Evolutionary conservation across 305 asterid genomes (phyloP).

Genomic region (Petunia hybrid): DNA sequence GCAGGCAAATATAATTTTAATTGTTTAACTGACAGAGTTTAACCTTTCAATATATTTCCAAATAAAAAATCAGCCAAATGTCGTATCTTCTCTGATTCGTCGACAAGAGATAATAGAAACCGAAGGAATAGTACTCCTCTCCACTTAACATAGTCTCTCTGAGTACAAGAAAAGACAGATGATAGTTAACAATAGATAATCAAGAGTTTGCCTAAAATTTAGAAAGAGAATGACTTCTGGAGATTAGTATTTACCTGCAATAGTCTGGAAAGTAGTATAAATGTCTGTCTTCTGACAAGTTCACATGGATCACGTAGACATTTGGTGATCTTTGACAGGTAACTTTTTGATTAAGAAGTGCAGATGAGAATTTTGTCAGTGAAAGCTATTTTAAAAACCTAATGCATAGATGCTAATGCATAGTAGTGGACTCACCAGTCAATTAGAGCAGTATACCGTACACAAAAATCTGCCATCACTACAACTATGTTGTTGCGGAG

Average conservation of each 20-base stretch:
- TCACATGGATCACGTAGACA: slow-evolving; percentile 93
- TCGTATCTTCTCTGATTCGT: slow-evolving; percentile 80
- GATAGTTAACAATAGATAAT: neutral
- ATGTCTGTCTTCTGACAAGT: slow-evolving; percentile 90
- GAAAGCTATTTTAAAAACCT: neutral
- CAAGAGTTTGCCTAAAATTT: slow-evolving; percentile 21
- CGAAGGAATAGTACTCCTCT: slow-evolving; percentile 92
- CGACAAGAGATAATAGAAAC: slow-evolving; percentile 81
- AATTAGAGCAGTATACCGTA: slow-evolving; percentile 90
- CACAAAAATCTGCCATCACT: slow-evolving; percentile 95
- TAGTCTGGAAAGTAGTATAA: slow-evolving; percentile 83
- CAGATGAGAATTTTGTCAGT: slow-evolving; percentile 13
- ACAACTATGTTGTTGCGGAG: slow-evolving; percentile 87
- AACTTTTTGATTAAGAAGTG: slow-evolving; percentile 52
- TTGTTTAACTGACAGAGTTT: neutral
- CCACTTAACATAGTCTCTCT: slow-evolving; percentile 96
- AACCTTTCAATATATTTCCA: slow-evolving; percentile 92
- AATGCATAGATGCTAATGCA: neutral
- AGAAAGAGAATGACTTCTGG: slow-evolving; percentile 20
- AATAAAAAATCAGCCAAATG: slow-evolving; percentile 91
- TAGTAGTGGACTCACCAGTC: slow-evolving; percentile 70
- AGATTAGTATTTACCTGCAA: slow-evolving; percentile 65
- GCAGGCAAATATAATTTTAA: neutral
- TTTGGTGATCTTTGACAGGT: slow-evolving; percentile 85
- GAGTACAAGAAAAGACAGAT: slow-evolving; percentile 39